Percentiles rank a stretch among this genome's conserved stretches.
phyloP scores from a whole-genome alignment of 139 green algal species.

The Chlamydomonas sp. region DNA sequence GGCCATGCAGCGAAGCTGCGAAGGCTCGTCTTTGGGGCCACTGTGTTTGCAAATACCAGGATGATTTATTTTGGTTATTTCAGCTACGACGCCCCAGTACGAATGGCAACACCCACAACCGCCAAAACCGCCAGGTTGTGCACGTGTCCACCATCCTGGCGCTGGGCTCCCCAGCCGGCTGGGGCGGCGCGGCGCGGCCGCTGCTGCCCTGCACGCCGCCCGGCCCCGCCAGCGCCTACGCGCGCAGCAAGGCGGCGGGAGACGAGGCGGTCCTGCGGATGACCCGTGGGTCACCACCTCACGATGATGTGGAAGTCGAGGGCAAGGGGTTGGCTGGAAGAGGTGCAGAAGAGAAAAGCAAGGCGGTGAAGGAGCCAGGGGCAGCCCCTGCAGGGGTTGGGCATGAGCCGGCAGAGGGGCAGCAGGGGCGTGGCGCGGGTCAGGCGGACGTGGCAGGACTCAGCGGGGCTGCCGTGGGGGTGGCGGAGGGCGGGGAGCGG shows the following conservation, averaged over 20 bases:
- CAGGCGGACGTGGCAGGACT: too few species aligned
- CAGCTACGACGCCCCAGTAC: too few species aligned
- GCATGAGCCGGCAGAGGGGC: neutral
- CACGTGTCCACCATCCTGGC: slow-evolving; percentile 18
- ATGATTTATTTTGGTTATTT: too few species aligned
- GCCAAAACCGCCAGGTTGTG: neutral
- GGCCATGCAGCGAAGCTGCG: too few species aligned
- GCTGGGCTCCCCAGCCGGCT: neutral
- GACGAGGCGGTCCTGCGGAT: slow-evolving; percentile 1
- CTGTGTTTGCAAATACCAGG: too few species aligned
- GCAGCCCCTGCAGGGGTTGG: neutral
- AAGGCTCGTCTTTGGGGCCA: too few species aligned
- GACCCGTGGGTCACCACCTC: neutral
- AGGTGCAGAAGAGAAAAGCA: neutral
- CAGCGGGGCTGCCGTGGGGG: neutral
- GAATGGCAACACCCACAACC: too few species aligned
- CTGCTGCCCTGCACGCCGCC: slow-evolving; percentile 9
- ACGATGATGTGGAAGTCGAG: too few species aligned
- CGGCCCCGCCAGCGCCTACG: slow-evolving; percentile 9
- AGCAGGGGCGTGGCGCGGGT: too few species aligned
- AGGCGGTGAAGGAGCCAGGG: neutral
- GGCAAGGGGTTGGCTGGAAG: too few species aligned
- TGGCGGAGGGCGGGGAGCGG: neutral
- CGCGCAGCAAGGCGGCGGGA: slow-evolving; percentile 7
- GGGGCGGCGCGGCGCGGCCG: slow-evolving; percentile 1